Evolutionary conservation across 2,329 filamentous ascomycete species (phyloP).

Genomic region (Nigrospora osmanthi): DNA sequence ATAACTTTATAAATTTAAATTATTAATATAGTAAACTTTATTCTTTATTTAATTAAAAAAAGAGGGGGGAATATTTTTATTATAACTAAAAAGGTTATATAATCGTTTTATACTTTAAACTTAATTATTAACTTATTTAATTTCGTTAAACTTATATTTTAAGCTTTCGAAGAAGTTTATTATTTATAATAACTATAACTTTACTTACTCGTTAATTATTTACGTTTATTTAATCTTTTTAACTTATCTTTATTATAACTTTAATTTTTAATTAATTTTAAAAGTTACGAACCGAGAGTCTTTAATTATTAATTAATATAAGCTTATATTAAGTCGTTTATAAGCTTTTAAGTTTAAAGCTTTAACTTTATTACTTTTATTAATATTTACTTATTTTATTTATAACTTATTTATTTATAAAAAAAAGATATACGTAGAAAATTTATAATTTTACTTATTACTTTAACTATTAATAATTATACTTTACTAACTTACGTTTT

Average conservation of each 20-base stretch:
- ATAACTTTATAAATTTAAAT: no score
- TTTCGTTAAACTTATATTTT: neutral
- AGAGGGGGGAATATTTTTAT: neutral
- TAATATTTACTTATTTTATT: neutral
- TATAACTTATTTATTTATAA: neutral
- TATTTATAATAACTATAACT: neutral
- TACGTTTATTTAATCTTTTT: neutral
- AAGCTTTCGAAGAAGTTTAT: neutral
- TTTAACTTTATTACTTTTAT: neutral
- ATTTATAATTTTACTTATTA: neutral
- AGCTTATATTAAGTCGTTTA: no score
- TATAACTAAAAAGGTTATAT: neutral
- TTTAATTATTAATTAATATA: neutral
- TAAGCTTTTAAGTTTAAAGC: no score
- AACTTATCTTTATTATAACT: neutral
- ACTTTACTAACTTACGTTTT: neutral
- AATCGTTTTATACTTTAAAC: neutral
- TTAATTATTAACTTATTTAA: neutral
- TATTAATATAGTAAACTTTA: no score
- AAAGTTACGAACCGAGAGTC: neutral
- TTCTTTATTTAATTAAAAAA: neutral
- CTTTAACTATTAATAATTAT: neutral
- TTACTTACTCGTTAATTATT: neutral
- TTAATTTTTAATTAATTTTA: neutral
- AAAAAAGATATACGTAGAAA: neutral